These are phyloP conservation scores for Phytophthora agathidicida DNA, from an alignment of 352 stramenopile genomes.

Conservation along the genomic window DNA sequence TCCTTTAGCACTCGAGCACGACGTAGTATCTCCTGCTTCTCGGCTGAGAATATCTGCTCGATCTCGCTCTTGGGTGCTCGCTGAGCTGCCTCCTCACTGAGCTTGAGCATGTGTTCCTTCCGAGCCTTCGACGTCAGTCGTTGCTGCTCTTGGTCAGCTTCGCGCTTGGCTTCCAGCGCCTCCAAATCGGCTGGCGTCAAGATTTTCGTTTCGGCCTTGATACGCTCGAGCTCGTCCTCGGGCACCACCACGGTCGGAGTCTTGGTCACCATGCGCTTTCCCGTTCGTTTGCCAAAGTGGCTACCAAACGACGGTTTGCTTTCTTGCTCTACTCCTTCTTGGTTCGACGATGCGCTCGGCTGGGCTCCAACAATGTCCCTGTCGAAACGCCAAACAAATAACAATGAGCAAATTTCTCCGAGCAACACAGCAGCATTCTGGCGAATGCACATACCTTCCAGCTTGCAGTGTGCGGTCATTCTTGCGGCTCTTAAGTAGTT, in stretches of 20 bases:
- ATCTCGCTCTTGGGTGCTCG: conserved; percentile 81
- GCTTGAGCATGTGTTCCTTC: conserved; percentile 83
- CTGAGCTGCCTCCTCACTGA: conserved; percentile 64
- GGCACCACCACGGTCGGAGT: conserved; percentile 32
- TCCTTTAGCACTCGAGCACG: conserved; percentile 68
- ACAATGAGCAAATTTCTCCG: not conserved
- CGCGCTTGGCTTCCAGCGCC: conserved; percentile 55
- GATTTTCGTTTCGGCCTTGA: conserved; percentile 77
- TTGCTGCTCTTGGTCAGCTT: conserved; percentile 61
- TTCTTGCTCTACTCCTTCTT: conserved; percentile 28
- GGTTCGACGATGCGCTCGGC: conserved; percentile 23
- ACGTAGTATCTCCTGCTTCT: conserved; percentile 68
- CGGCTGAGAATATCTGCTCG: conserved; percentile 72
- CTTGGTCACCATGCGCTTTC: conserved; percentile 13
- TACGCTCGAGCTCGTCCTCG: conserved; percentile 56
- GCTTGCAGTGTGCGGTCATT: conserved; percentile 67
- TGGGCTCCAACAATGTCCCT: conserved; percentile 52
- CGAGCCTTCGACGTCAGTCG: conserved; percentile 66
- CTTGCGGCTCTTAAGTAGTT: conserved; percentile 47
- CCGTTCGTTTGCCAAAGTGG: conserved; percentile 11
- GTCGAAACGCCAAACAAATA: not conserved
- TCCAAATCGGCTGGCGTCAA: conserved; percentile 59
- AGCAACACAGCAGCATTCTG: not conserved
- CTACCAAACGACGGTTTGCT: conserved; percentile 6
- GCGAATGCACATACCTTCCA: conserved; percentile 39